phyloP scores from a whole-genome alignment of 192 early-diverging fungal genomes.

The Allomyces macrogynus region DNA sequence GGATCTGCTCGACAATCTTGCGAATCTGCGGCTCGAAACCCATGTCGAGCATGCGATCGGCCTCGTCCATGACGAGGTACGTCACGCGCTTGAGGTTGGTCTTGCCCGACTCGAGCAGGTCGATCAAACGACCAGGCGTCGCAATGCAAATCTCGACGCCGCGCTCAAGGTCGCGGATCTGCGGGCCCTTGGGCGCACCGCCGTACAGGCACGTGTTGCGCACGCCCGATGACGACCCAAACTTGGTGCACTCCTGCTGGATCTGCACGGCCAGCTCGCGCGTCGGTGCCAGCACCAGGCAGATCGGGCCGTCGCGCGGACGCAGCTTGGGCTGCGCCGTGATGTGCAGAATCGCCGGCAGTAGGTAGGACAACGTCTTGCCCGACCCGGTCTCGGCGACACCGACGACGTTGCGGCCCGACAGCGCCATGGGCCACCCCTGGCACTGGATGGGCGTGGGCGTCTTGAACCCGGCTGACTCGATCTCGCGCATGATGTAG shows the following conservation, averaged over 20 bases:
- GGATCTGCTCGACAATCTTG: constrained; percentile 59
- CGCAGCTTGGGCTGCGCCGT: constrained; percentile 84
- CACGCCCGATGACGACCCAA: constrained; percentile 42
- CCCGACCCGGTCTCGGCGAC: constrained; percentile 94
- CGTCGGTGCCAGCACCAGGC: constrained; percentile 60
- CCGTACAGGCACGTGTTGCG: constrained; percentile 70
- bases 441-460: constrained; percentile 93
- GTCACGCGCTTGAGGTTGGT: constrained; percentile 59
- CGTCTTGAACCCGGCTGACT: constrained; percentile 57
- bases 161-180: constrained; percentile 33
- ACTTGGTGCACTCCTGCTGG: constrained; percentile 35
- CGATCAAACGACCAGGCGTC: constrained; percentile 87
- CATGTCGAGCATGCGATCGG: constrained; percentile 91
- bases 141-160: constrained; percentile 69
- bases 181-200: constrained; percentile 60
- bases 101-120: constrained; percentile 64
- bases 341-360: constrained; percentile 74
- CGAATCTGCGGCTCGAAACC: constrained; percentile 83
- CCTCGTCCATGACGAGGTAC: constrained; percentile 89
- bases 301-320: constrained; percentile 90
- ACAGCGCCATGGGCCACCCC: constrained; percentile 78
- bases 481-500: constrained; percentile 76
- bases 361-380: constrained; percentile 83
- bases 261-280: constrained; percentile 33
- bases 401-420: constrained; percentile 68